A percentile compares a stretch with the other conserved stretches of the same genome.
phyloP scores from a whole-genome alignment of 768 basidiomycete genomes.

The Russula earlei region DNA sequence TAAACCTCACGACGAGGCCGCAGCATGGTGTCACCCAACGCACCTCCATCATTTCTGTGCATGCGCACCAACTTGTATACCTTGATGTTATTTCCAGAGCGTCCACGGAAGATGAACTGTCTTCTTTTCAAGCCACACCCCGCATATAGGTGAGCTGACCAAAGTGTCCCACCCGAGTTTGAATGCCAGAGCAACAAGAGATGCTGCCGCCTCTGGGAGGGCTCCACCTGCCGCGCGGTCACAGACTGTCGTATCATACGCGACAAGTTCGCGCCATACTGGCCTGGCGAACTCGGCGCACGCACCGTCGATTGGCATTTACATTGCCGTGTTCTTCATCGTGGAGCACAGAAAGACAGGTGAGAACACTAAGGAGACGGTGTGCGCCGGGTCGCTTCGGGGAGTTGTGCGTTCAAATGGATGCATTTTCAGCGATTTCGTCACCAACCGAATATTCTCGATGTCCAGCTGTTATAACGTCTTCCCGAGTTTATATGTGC shows the following conservation, averaged over 20 bases:
- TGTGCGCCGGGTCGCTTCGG: conserved; percentile 86
- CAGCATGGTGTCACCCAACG: conserved; percentile 14
- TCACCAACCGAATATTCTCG: no score
- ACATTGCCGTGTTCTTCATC: conserved; percentile 93
- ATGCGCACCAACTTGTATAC: conserved; percentile 92
- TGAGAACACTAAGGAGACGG: conserved; percentile 80
- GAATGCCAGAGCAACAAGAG: conserved; percentile 91
- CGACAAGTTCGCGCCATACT: conserved; percentile 56
- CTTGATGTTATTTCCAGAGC: no score
- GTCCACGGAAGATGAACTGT: conserved; percentile 77
- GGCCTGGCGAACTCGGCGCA: conserved; percentile 90
- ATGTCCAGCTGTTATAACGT: no score
- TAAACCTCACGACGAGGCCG: no score
- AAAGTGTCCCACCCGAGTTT: conserved; percentile 97
- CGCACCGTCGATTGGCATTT: conserved; percentile 90
- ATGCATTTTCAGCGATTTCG: conserved; percentile 82
- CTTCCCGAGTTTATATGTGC: no score
- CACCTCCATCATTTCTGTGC: conserved; percentile 99
- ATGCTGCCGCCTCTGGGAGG: conserved; percentile 73
- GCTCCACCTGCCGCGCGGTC: conserved; percentile 61
- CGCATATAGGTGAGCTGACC: conserved; percentile 98
- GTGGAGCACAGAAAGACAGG: conserved; percentile 97
- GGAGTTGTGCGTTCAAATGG: no score
- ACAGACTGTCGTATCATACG: conserved; percentile 52
- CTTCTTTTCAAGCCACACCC: conserved; percentile 84